phyloP scores from a whole-genome alignment of 768 basidiomycete genomes.

The Pleurotus sapidus region DNA sequence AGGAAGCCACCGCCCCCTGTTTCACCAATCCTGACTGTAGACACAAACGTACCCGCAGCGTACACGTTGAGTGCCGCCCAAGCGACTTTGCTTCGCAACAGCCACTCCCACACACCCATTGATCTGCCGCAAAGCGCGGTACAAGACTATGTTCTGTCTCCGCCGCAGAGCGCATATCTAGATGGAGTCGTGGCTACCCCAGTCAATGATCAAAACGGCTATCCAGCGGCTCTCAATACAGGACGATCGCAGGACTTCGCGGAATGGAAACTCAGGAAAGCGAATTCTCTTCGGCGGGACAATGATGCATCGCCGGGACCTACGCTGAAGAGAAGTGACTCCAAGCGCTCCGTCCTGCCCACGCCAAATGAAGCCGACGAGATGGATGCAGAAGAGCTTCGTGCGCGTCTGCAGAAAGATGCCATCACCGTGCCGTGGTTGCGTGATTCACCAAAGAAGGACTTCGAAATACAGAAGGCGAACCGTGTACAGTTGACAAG shows the following conservation, averaged over 20 bases:
- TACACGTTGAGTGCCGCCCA: too few species aligned
- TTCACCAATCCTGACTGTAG: background rate
- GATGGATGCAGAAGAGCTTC: background rate
- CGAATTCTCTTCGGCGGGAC: background rate
- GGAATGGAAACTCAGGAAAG: background rate
- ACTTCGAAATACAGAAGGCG: slow-evolving; percentile 1
- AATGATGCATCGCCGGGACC: background rate
- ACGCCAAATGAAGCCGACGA: background rate
- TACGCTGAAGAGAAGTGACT: background rate
- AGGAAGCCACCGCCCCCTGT: background rate
- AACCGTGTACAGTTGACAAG: slow-evolving; percentile 15
- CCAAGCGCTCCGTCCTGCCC: background rate
- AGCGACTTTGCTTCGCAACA: background rate
- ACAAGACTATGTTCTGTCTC: background rate
- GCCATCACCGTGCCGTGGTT: slow-evolving; percentile 16
- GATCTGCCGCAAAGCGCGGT: slow-evolving; percentile 2
- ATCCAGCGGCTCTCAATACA: slow-evolving; percentile 7
- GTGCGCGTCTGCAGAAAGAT: slow-evolving; percentile 7
- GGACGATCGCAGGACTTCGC: slow-evolving; percentile 1
- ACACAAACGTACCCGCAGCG: background rate
- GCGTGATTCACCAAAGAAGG: slow-evolving; percentile 10
- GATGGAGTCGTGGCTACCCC: background rate
- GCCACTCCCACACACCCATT: background rate
- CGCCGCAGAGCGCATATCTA: too few species aligned
- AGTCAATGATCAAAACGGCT: background rate